Evolutionary conservation across 2,329 filamentous ascomycete genomes (phyloP).

Genomic region (Mycogone perniciosa): DNA sequence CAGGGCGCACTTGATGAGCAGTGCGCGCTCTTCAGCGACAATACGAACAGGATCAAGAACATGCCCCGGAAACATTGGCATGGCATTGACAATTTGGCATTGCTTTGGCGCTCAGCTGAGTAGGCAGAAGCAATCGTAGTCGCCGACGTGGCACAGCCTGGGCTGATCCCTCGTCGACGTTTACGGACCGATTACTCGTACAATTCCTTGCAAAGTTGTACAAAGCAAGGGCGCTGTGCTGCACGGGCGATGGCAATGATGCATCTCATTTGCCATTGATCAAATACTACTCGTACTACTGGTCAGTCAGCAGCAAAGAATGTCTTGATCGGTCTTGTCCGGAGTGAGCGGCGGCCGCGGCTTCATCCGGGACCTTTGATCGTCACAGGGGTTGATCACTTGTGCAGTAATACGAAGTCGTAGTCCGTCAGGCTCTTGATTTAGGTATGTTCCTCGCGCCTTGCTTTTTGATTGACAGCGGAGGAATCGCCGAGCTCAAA

Average conservation of each 20-base stretch:
- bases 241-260: background rate
- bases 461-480: too few species aligned
- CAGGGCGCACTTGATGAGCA: too few species aligned
- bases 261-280: conserved; percentile 10
- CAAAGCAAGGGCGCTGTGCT: conserved; percentile 6
- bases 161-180: conserved; percentile 5
- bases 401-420: too few species aligned
- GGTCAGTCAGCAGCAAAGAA: background rate
- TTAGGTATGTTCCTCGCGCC: too few species aligned
- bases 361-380: background rate
- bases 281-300: conserved; percentile 1
- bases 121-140: conserved; percentile 13
- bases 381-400: too few species aligned
- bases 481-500: too few species aligned
- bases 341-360: too few species aligned
- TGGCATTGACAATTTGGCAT: conserved; percentile 13
- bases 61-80: too few species aligned
- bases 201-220: conserved; percentile 5
- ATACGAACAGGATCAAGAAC: too few species aligned
- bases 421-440: too few species aligned
- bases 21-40: too few species aligned
- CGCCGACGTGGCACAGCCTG: conserved; percentile 9
- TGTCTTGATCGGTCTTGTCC: background rate
- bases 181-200: conserved; percentile 8
- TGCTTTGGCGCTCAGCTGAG: conserved; percentile 9